These are phyloP conservation scores for Castanopsis chinensis DNA, from an alignment of 306 rosid genomes.

Conservation along the genomic window DNA sequence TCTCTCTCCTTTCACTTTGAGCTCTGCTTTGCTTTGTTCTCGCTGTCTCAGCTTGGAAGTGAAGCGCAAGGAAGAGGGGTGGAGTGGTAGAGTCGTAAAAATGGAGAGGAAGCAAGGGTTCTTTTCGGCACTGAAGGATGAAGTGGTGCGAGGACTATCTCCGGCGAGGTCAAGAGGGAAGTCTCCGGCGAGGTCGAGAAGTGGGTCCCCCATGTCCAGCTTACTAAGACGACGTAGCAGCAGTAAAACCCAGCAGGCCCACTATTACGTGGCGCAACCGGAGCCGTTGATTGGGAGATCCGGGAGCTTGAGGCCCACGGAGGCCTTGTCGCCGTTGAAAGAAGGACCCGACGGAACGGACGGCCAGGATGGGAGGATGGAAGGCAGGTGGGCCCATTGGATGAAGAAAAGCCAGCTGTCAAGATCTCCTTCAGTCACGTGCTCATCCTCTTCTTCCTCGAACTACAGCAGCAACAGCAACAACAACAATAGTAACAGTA, in stretches of 20 bases:
- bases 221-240: conserved; percentile 67
- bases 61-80: background rate
- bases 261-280: conserved; percentile 55
- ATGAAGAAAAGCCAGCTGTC: conserved; percentile 85
- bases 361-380: conserved; percentile 57
- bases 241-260: too few relatives aligned
- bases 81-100: conserved; percentile 5
- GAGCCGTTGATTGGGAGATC: conserved; percentile 76
- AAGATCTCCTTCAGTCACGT: conserved; percentile 69
- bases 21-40: conserved; percentile 3
- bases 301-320: conserved; percentile 75
- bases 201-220: conserved; percentile 67
- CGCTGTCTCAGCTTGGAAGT: conserved; percentile 15
- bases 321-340: conserved; percentile 89
- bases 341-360: conserved; percentile 94
- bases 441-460: conserved; percentile 33
- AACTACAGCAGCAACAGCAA: conserved; percentile 13
- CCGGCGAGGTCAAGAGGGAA: conserved; percentile 79
- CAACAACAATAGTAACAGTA: too few relatives aligned
- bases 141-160: conserved; percentile 82
- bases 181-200: conserved; percentile 47
- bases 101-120: conserved; percentile 96
- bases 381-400: conserved; percentile 89
- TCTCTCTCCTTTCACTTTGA: background rate
- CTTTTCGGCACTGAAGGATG: conserved; percentile 75